Evolutionary conservation across 345 rosid genomes (phyloP).

Genomic region (Carallia pectinifolia): DNA sequence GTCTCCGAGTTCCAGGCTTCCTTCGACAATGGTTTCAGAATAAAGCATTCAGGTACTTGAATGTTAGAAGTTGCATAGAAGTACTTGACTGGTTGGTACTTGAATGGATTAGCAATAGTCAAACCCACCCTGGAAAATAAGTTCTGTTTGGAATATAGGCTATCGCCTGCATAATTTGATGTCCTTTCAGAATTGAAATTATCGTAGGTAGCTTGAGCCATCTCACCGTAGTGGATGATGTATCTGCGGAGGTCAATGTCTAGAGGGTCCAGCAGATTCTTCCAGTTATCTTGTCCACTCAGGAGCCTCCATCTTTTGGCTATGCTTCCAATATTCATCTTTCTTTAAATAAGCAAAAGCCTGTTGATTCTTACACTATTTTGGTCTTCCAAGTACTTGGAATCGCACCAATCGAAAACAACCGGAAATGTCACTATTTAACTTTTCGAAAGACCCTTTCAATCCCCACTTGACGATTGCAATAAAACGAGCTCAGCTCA

Average conservation of each 20-base stretch:
- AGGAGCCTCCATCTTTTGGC: constrained; percentile 32
- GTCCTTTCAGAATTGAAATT: constrained; percentile 32
- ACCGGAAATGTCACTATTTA: too few relatives aligned
- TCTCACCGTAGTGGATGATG: constrained; percentile 34
- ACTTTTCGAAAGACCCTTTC: too few relatives aligned
- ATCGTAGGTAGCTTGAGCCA: constrained; percentile 49
- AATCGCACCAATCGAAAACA: too few relatives aligned
- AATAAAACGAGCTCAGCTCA: too few relatives aligned
- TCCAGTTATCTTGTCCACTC: constrained; percentile 31
- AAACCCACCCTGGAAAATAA: constrained; percentile 20
- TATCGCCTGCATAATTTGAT: constrained; percentile 39
- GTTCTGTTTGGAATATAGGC: constrained; percentile 10
- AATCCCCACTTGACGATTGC: too few relatives aligned
- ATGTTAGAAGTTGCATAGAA: constrained; percentile 53
- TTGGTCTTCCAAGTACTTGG: too few relatives aligned
- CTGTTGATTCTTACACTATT: too few relatives aligned
- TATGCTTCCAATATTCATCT: not conserved
- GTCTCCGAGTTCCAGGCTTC: constrained; percentile 39
- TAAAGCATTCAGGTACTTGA: constrained; percentile 32
- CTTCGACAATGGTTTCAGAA: constrained; percentile 34
- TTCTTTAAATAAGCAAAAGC: too few relatives aligned
- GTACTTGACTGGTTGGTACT: constrained; percentile 47
- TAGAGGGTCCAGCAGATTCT: constrained; percentile 24
- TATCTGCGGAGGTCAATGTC: constrained; percentile 33
- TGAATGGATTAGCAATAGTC: constrained; percentile 11